phyloP scores from a whole-genome alignment of 192 early-diverging fungal genomes.

The Rhizophagus sp. region DNA sequence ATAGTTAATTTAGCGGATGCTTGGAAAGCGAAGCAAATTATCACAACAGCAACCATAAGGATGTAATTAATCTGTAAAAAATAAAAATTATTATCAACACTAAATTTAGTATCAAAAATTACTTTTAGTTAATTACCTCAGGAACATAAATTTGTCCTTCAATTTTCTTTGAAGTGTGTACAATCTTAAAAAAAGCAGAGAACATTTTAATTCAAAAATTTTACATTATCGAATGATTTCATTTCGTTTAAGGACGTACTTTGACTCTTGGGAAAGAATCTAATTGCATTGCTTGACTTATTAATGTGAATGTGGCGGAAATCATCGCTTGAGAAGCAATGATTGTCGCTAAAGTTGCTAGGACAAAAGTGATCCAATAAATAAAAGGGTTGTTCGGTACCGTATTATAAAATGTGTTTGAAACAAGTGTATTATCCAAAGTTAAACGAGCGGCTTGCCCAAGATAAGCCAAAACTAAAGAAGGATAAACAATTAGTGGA shows the following conservation, averaged over 20 bases:
- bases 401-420: slow-evolving; percentile 13
- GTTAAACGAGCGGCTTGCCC: slow-evolving; percentile 43
- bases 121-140: slow-evolving; percentile 2
- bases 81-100: neutral
- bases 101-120: neutral
- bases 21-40: slow-evolving; percentile 42
- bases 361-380: slow-evolving; percentile 48
- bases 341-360: slow-evolving; percentile 57
- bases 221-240: neutral
- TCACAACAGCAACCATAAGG: slow-evolving; percentile 41
- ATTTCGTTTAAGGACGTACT: slow-evolving; percentile 2
- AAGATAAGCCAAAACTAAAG: slow-evolving; percentile 48
- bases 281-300: slow-evolving; percentile 56
- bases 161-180: slow-evolving; percentile 40
- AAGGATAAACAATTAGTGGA: slow-evolving; percentile 47
- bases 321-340: slow-evolving; percentile 62
- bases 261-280: slow-evolving; percentile 49
- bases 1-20: slow-evolving; percentile 40
- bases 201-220: neutral
- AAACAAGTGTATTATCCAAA: neutral
- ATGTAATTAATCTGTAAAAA: slow-evolving; percentile 43
- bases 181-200: slow-evolving; percentile 16
- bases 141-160: slow-evolving; percentile 55
- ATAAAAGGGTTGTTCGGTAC: neutral
- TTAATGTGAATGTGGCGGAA: slow-evolving; percentile 51